Evolutionary conservation across 1,139 yeast genomes (phyloP), one percentile per base, ranked within the genome.

Genomic region (Kurtzmaniella quercitrusa): DNA sequence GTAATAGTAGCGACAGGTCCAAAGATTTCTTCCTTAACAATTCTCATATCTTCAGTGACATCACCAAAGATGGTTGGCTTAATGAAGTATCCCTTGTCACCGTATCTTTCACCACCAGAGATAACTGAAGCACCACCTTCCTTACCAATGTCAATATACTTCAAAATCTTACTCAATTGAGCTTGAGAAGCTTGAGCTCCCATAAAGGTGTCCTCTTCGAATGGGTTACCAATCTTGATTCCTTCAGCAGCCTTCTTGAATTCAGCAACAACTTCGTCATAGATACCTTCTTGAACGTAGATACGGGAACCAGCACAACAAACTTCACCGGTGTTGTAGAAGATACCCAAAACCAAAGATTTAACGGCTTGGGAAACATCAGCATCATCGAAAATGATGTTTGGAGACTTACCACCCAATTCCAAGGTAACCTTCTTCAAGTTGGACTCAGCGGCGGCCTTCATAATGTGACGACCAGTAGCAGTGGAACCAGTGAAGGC

Each of bases 401-500:
- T 82, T 56, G 95, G 91, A 43, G 93, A 85, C 71, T 86, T 86
- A 58, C 95, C 95, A 57, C 95, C 95, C 57, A 85, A 81, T 70
- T 86, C 95, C 55, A 86, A 77, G 38, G 95, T 85, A 44, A 85
- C 86, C 67, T 84, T 83, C 75, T 85, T 85, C 65, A 85, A 70
- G 66, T 81, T 81, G 39, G 85, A 74, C 50, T 62, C 63, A 41
- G 91, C 84, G 56, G 90, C 86, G 53, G 81, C 76, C 62, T 74
- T 77, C 88, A 86, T 79, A 53, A 86, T 83, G 55, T 69, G 72
- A 60, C 85, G 81, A 61, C 95, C 95, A 51, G 87, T 82, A 46
- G 82, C 84, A 47, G 95, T 86, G 25, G 94, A 85, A 55, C 95
- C 95, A 42, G 95, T 86, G 68, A 86, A 86, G 19, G 95, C 93